Evolutionary conservation across 495 filamentous ascomycete genomes (phyloP).

Genomic region (Xylaria scruposa): DNA sequence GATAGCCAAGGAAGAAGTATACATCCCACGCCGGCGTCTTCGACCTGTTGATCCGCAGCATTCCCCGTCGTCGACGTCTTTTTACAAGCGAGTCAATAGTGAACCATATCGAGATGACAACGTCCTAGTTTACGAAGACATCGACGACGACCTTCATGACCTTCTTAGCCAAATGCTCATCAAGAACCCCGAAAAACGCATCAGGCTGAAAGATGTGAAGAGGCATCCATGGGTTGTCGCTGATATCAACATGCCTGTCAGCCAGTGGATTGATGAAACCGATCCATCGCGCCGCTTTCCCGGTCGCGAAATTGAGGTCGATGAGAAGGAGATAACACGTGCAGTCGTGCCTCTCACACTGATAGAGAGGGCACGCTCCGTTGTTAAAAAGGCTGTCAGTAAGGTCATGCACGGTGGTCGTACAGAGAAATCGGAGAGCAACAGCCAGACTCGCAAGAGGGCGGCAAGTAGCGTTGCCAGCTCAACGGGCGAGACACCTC

Average conservation of each 20-base stretch:
- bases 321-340: slow-evolving; percentile 83
- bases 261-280: slow-evolving; percentile 88
- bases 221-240: slow-evolving; percentile 94
- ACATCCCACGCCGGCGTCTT: slow-evolving; percentile 81
- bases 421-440: slow-evolving; percentile 57
- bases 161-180: slow-evolving; percentile 80
- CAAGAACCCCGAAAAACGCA: slow-evolving; percentile 88
- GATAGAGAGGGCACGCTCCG: slow-evolving; percentile 74
- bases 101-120: slow-evolving; percentile 63
- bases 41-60: slow-evolving; percentile 72
- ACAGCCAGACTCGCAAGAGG: slow-evolving; percentile 56
- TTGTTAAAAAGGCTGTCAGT: slow-evolving; percentile 68
- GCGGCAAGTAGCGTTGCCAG: slow-evolving; percentile 67
- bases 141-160: slow-evolving; percentile 82
- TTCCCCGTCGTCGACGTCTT: slow-evolving; percentile 52
- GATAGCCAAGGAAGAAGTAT: slow-evolving; percentile 89
- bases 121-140: slow-evolving; percentile 81
- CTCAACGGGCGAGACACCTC: slow-evolving; percentile 52
- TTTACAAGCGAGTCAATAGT: slow-evolving; percentile 61
- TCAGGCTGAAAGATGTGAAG: slow-evolving; percentile 91
- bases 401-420: slow-evolving; percentile 67
- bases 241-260: slow-evolving; percentile 71
- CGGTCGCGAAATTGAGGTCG: slow-evolving; percentile 91
- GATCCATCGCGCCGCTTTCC: slow-evolving; percentile 82
- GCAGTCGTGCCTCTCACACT: slow-evolving; percentile 91